Conservation (phyloP, 1,284 basidiomycete genomes). For the Ceraceosorus bombacis region DNA sequence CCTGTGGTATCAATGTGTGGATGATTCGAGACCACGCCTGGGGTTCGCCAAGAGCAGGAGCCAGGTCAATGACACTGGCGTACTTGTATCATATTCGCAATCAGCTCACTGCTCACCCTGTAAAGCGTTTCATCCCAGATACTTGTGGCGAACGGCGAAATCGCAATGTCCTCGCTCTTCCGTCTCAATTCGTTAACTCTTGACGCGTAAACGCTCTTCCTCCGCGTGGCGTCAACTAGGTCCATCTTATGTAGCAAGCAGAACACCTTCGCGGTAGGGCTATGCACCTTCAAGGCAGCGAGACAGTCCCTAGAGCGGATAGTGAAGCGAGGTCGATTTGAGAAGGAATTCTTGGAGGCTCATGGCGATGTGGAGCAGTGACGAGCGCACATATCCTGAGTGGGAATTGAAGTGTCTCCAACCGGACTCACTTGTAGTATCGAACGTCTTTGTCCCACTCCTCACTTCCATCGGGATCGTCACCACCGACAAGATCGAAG, state of each 20-base stretch:
- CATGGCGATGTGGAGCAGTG: no score
- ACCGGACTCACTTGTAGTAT: conserved; percentile 32
- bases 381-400: no score
- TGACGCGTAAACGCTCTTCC: conserved; percentile 59
- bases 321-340: not conserved
- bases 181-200: conserved; percentile 35
- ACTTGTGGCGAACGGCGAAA: conserved; percentile 57
- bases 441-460: conserved; percentile 52
- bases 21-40: conserved; percentile 98
- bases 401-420: no score
- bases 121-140: conserved; percentile 98
- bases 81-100: no score
- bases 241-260: conserved; percentile 96
- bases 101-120: conserved; percentile 57
- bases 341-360: no score
- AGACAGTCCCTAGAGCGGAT: conserved; percentile 31
- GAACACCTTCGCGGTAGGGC: conserved; percentile 70
- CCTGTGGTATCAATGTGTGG: conserved; percentile 90
- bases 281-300: conserved; percentile 31
- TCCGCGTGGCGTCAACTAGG: conserved; percentile 57
- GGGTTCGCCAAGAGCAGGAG: not conserved
- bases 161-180: conserved; percentile 32
- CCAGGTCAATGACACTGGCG: no score
- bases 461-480: conserved; percentile 45
- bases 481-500: conserved; percentile 64